Evolutionary conservation across 108 stramenopile genomes (phyloP), one percentile per base, ranked within the genome.

Genomic region (Fragilariopsis cylindrus): DNA sequence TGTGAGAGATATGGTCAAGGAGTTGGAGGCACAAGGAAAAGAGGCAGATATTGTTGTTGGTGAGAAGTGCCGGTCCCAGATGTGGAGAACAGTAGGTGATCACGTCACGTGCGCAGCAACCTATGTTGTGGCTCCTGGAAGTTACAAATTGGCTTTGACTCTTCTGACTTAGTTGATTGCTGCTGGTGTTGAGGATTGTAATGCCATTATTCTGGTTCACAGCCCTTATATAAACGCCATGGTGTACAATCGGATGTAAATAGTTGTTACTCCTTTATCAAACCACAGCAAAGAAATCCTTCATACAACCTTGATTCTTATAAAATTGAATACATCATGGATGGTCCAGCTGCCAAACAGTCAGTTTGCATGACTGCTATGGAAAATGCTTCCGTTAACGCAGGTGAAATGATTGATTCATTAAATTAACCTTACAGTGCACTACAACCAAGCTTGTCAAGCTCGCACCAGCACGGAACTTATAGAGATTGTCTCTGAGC

Each of bases 401-500:
- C 98, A 39, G 88, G 88, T 30, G 98, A 99, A 74, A 88, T 99
- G 96, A 97, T 99, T 82, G 97, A 97, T 75, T 83, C 86, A 40
- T 96, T 99, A 82, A 98, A 40, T 96, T 99, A 82, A 98, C 97
- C 30, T 91, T 99, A 66, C 82, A 83, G 80, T 99, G 98, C 91
- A 83, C 79, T 99, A 99, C 91, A 99, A 99, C 83, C 95, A 98
- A 84, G 99, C 98, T 57, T 96, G 99, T 84, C 99, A 99, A 94
- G 95, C 98, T 70, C 91, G 98, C 77, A 99, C 99, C 89, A 99
- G 98, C 72, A 99, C 99, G 46, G 99, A 99, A 92, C 99, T 99
- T 74, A 99, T 99, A 77, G 99, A 99, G 88, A 99, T 99, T 93
- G 98, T 99, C 83, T 99, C 98, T 50, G 99, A 77, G 99, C 99